Percentiles rank a stretch among this genome's conserved stretches.
Conservation (phyloP, 352 stramenopile genomes). For the Pythium monospermum region DNA sequence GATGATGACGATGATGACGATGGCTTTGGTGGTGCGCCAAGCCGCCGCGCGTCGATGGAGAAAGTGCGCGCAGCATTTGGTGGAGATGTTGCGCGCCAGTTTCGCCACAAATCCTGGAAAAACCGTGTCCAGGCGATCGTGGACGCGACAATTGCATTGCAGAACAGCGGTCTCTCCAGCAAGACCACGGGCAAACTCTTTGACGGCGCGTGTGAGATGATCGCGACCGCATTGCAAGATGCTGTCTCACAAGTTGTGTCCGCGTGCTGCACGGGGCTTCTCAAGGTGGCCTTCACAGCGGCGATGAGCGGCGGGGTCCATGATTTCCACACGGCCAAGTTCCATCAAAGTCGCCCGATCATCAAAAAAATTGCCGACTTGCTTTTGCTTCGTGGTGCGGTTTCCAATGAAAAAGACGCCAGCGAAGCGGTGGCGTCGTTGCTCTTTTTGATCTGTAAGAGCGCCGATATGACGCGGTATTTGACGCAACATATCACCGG, state of each 20-base stretch:
- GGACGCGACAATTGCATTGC: constrained; percentile 45
- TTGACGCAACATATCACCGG: constrained; percentile 49
- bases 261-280: constrained; percentile 44
- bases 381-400: constrained; percentile 44
- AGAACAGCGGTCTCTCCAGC: constrained; percentile 27
- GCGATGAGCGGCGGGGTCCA: constrained; percentile 37
- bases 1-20: constrained; percentile 33
- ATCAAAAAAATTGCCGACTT: constrained; percentile 44
- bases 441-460: constrained; percentile 83
- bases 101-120: constrained; percentile 61
- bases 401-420: constrained; percentile 74
- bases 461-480: constrained; percentile 52
- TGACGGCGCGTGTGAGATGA: constrained; percentile 57
- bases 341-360: constrained; percentile 42
- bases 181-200: constrained; percentile 53
- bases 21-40: constrained; percentile 20
- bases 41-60: constrained; percentile 13
- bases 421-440: constrained; percentile 69
- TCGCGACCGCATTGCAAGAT: constrained; percentile 48
- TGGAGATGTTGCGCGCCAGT: constrained; percentile 37
- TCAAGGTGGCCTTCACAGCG: constrained; percentile 57
- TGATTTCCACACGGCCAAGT: constrained; percentile 55
- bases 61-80: constrained; percentile 46
- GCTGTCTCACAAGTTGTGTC: constrained; percentile 65
- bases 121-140: constrained; percentile 43